phyloP scores from a whole-genome alignment of 75 land plant genomes.

The Pseudotsuga menziesii region DNA sequence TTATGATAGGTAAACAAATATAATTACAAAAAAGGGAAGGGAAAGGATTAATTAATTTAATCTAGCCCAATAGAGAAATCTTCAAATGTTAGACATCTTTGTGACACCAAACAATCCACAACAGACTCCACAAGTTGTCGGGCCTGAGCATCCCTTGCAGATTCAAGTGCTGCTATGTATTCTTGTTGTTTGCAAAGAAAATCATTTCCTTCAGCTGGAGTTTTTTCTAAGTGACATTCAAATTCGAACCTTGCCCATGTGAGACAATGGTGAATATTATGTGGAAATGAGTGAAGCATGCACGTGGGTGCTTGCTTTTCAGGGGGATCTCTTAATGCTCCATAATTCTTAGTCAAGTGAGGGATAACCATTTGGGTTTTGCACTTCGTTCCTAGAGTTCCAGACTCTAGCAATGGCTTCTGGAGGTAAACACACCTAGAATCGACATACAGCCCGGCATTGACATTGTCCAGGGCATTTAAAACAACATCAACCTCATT shows the following conservation, averaged over 20 bases:
- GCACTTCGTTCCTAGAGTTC: constrained; percentile 84
- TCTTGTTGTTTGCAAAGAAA: constrained; percentile 60
- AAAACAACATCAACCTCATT: constrained; percentile 43
- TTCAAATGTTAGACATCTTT: constrained; percentile 66
- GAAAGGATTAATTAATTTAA: constrained; percentile 29
- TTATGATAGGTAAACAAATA: neutral
- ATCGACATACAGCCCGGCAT: constrained; percentile 87
- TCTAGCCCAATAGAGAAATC: constrained; percentile 83
- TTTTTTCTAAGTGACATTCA: constrained; percentile 87
- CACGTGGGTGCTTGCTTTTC: constrained; percentile 99
- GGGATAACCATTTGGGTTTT: constrained; percentile 98
- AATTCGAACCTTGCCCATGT: constrained; percentile 98
- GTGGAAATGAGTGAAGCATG: constrained; percentile 92
- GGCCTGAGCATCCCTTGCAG: constrained; percentile 90
- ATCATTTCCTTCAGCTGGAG: constrained; percentile 75
- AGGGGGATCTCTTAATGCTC: constrained; percentile 92
- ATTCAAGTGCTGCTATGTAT: constrained; percentile 49
- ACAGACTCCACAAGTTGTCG: constrained; percentile 77
- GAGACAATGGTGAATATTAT: constrained; percentile 87
- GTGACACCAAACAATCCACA: constrained; percentile 70
- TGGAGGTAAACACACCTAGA: constrained; percentile 85
- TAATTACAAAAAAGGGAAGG: constrained; percentile 19
- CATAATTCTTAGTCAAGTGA: constrained; percentile 88
- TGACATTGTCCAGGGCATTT: constrained; percentile 87
- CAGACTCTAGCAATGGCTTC: constrained; percentile 88